phyloP scores from a whole-genome alignment of 352 stramenopile genomes.

The Pythium guiyangense region DNA sequence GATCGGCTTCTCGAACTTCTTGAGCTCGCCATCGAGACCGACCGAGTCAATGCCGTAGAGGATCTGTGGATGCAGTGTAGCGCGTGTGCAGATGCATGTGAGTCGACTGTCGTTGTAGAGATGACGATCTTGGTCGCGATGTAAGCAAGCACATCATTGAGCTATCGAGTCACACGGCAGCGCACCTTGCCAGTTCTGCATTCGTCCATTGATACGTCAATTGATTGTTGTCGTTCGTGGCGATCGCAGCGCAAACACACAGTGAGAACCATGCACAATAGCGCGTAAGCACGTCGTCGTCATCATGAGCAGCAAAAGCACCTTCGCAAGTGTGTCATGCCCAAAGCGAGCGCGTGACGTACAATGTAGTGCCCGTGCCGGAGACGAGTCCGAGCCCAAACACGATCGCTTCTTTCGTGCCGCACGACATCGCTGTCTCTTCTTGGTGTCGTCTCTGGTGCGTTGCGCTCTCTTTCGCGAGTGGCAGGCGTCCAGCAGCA shows the following conservation, averaged over 20 bases:
- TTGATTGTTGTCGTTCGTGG: not conserved
- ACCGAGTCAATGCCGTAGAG: conserved; percentile 90
- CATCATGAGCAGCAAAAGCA: not conserved
- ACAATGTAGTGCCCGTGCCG: conserved; percentile 82
- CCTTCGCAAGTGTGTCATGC: not conserved
- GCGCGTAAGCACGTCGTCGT: not conserved
- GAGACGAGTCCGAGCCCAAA: conserved; percentile 80
- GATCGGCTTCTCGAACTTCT: conserved; percentile 93
- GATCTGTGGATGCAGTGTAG: conserved; percentile 55
- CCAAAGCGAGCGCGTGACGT: conserved; percentile 18
- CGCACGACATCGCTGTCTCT: conserved; percentile 58
- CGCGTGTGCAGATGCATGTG: not conserved
- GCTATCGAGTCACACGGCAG: not conserved
- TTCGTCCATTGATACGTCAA: not conserved
- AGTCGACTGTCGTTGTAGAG: too few relatives aligned
- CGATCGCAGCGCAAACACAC: not conserved
- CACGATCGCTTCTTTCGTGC: conserved; percentile 67
- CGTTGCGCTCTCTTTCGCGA: not conserved
- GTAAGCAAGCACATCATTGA: not conserved
- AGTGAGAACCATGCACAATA: not conserved
- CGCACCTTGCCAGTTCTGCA: conserved; percentile 62
- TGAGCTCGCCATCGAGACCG: conserved; percentile 81
- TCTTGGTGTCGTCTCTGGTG: not conserved
- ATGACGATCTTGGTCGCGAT: not conserved
- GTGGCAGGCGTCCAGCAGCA: not conserved